Base-by-base conservation (phyloP, 1,139 yeast species). In the Nadsonia commutata region DNA sequence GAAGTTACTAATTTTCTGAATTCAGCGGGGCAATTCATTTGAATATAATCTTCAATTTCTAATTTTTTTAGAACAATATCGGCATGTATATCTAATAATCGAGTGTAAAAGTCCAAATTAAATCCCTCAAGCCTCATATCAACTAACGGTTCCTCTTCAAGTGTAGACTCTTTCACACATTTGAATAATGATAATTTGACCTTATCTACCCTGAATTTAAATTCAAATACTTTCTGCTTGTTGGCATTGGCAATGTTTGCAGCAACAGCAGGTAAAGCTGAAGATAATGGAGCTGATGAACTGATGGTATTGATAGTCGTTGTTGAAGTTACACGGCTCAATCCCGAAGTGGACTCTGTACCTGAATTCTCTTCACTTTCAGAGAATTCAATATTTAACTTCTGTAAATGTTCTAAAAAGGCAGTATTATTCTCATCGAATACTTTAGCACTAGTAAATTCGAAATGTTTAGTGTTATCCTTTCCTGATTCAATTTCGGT, bases 1-100 rank as follows among this genome's bases (percentile, higher is more conserved):
- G 95, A 82, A 0, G 95, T 78, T 1, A 86, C 66, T 48, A 90
- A 61, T 48, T 76, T 74, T 48, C 78, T 76, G 52, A 82, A 76
- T 49, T 81, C 93, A 1, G 70, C 67, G 3, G 78, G 68, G 1
- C 79, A 75, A 1, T 78, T 68, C 22, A 67, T 67, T 49, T 80
- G 93, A 43, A 86, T 76, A 56, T 74, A 78, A 57, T 90, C 97
- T 41, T 83, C 76, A 37, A 90, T 64, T 31, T 74, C 71, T 31
- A 90, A 66, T 43, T 82, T 84, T 13, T 72, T 71, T 42, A 90
- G 70, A 1, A 67, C 58, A 40, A 88, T 63, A 49, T 80, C 78
- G 11, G 88, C 73, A 49, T 72, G 72, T 80, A 86, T 73, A 43
- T 74, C 82, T 43, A 63, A 65, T 1, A 67, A 65, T 1, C 82